Evolutionary conservation across 495 filamentous ascomycete species (phyloP).

Genomic region (Xylaria flabelliformis): DNA sequence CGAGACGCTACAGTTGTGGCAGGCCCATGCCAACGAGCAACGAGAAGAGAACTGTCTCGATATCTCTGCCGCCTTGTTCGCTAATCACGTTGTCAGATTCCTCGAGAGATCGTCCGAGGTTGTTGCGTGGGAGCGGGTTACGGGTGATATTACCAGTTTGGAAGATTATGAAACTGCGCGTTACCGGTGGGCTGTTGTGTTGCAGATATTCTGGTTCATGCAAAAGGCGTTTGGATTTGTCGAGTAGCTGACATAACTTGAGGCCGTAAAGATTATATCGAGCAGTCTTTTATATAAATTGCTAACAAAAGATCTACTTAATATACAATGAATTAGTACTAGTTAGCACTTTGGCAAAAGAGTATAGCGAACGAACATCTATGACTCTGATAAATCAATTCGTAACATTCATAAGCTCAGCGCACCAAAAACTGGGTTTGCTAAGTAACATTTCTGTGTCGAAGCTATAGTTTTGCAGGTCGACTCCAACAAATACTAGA

Average conservation of each 20-base stretch:
- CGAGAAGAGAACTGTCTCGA: neutral
- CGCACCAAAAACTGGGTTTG: neutral
- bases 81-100: conserved; percentile 17
- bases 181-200: conserved; percentile 1
- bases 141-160: neutral
- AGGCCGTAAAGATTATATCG: too few relatives aligned
- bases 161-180: neutral
- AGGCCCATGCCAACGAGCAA: neutral
- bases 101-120: neutral
- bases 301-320: neutral
- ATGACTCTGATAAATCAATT: neutral
- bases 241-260: neutral
- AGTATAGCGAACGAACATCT: neutral
- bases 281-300: too few relatives aligned
- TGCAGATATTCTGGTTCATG: conserved; percentile 25
- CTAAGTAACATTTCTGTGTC: neutral
- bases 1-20: conserved; percentile 7
- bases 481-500: too few relatives aligned
- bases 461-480: neutral
- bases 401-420: neutral
- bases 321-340: neutral
- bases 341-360: neutral
- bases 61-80: conserved; percentile 18
- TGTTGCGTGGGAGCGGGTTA: neutral
- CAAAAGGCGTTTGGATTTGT: neutral